phyloP scores from a whole-genome alignment of 1,139 yeast species.

The Candida frijolesensis region DNA sequence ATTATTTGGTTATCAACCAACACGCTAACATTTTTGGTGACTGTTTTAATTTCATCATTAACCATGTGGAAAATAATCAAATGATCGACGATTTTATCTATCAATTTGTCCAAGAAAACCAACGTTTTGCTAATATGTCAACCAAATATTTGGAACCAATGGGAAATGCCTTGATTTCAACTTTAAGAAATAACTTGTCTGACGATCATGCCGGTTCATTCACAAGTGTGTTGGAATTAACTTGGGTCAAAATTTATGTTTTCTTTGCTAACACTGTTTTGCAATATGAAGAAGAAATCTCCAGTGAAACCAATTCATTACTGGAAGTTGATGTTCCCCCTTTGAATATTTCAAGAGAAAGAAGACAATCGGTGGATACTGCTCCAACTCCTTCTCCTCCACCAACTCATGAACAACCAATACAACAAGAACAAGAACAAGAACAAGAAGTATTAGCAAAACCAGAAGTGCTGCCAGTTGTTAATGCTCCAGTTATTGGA shows the following conservation, averaged over 20 bases:
- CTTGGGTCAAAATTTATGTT: conserved; percentile 46
- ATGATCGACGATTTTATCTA: conserved; percentile 37
- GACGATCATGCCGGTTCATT: conserved; percentile 22
- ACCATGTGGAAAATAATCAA: conserved; percentile 31
- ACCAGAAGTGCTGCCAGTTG: too few relatives aligned
- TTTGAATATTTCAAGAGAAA: conserved; percentile 19
- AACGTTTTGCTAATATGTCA: conserved; percentile 27
- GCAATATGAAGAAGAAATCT: conserved; percentile 18
- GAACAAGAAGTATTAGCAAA: not conserved
- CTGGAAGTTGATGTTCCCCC: conserved; percentile 18
- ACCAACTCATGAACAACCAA: conserved; percentile 1
- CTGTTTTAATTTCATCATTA: conserved; percentile 34
- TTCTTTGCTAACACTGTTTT: conserved; percentile 43
- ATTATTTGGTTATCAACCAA: conserved; percentile 24
- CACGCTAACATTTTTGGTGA: conserved; percentile 42
- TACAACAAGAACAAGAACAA: not conserved
- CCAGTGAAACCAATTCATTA: conserved; percentile 16
- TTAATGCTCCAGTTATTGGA: conserved; percentile 11
- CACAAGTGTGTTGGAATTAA: conserved; percentile 34
- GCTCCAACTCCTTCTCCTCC: conserved; percentile 3
- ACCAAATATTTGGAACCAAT: conserved; percentile 43
- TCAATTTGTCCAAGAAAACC: conserved; percentile 38
- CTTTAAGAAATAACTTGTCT: conserved; percentile 43
- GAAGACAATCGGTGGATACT: conserved; percentile 3
- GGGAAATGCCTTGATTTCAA: conserved; percentile 43